Conservation (phyloP, 768 basidiomycete species). For the Lepiota brunneoincarnata region DNA sequence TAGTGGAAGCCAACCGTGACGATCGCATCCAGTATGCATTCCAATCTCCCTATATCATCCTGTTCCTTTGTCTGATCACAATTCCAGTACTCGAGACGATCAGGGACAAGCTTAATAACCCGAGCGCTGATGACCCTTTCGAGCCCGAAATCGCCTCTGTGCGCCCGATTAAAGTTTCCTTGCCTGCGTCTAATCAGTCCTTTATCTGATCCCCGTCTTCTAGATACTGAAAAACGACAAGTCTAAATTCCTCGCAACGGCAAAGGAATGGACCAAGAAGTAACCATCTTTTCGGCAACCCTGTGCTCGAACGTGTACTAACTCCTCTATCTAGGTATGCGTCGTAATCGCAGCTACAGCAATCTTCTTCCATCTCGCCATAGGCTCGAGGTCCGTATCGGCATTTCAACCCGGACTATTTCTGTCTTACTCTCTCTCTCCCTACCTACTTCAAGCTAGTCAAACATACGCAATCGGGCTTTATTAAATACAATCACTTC, state of each 20-base stretch:
- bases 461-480: background rate
- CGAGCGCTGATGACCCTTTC: conserved; percentile 85
- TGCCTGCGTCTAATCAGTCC: background rate
- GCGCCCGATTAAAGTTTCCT: conserved; percentile 23
- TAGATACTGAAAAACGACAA: conserved; percentile 79
- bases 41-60: background rate
- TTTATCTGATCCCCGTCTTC: conserved; percentile 8
- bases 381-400: no score
- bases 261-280: conserved; percentile 89
- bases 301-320: conserved; percentile 9
- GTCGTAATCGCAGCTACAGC: background rate
- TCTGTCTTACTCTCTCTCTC: background rate
- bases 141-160: conserved; percentile 86
- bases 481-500: background rate
- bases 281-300: conserved; percentile 28
- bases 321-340: conserved; percentile 7
- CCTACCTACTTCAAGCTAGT: background rate
- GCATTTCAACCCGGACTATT: no score
- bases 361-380: background rate
- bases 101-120: conserved; percentile 86
- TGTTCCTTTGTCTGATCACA: background rate
- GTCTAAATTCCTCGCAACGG: conserved; percentile 67
- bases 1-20: conserved; percentile 88
- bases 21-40: conserved; percentile 57
- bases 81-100: conserved; percentile 67